These are phyloP conservation scores for Beta macrorhiza DNA, from an alignment of 179 eudicot species.

Conservation along the genomic window DNA sequence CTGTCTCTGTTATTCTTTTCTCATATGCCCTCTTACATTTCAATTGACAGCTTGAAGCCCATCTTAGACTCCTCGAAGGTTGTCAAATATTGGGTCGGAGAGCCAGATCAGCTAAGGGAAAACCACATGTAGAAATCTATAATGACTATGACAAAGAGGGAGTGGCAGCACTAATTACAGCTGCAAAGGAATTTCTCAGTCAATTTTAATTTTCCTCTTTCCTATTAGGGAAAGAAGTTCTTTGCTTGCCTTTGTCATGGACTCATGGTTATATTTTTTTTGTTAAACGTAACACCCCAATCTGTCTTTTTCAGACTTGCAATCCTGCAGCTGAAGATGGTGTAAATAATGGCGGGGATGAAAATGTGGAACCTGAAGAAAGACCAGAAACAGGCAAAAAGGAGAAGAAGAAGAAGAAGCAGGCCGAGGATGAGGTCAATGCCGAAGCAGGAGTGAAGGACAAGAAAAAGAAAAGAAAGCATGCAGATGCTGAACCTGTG, in stretches of 20 bases:
- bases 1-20: not conserved
- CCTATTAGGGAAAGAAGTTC: no score
- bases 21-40: conserved; percentile 9
- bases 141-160: conserved; percentile 87
- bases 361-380: conserved; percentile 28
- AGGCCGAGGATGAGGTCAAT: conserved; percentile 27
- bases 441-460: conserved; percentile 39
- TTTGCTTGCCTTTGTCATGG: not conserved
- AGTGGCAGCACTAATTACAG: conserved; percentile 69
- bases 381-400: conserved; percentile 26
- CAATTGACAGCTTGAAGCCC: conserved; percentile 67
- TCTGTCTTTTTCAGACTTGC: conserved; percentile 48
- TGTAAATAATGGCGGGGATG: conserved; percentile 15
- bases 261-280: not conserved
- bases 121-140: conserved; percentile 81
- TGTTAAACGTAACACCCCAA: not conserved
- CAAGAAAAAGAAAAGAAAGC: conserved; percentile 56
- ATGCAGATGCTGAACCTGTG: conserved; percentile 37
- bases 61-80: conserved; percentile 81
- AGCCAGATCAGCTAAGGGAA: conserved; percentile 92
- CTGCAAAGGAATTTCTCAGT: conserved; percentile 64
- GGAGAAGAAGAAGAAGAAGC: conserved; percentile 71
- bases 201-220: not conserved
- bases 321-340: conserved; percentile 78
- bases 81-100: conserved; percentile 62